Evolutionary conservation across 257 asterid genomes (phyloP).

Genomic region (Ligustrum vulgare): DNA sequence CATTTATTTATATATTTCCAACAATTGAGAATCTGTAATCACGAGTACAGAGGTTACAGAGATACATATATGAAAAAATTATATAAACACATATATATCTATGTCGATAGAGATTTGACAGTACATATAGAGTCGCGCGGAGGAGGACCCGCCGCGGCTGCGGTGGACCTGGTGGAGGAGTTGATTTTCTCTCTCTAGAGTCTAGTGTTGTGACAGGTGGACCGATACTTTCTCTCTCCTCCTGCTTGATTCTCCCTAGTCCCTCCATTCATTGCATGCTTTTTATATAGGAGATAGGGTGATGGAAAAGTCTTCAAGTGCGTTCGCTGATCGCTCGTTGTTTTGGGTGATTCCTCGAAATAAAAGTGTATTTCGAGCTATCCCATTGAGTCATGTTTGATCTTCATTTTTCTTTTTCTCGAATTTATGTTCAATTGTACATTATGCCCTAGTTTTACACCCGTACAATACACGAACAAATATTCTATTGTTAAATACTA

Average conservation of each 20-base stretch:
- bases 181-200: conserved; percentile 9
- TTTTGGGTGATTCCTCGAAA: no score
- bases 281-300: not conserved
- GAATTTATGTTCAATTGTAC: no score
- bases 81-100: not conserved
- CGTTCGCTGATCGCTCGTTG: no score
- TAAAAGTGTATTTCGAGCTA: no score
- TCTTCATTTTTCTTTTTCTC: no score
- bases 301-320: not conserved
- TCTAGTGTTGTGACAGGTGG: conserved; percentile 19
- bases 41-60: conserved; percentile 13
- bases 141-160: conserved; percentile 6
- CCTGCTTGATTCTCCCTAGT: not conserved
- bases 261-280: not conserved
- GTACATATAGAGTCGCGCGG: conserved; percentile 13
- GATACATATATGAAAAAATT: not conserved
- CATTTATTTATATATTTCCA: conserved; percentile 22
- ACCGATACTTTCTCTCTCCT: conserved; percentile 36
- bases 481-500: no score
- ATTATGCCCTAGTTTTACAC: no score
- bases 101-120: conserved; percentile 22
- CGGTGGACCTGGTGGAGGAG: conserved; percentile 18
- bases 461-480: no score
- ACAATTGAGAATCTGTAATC: conserved; percentile 28
- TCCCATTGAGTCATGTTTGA: no score